Percentiles rank a stretch among this genome's conserved stretches.
Conservation (phyloP, 495 filamentous ascomycete genomes). For the Xylaria telfairii region DNA sequence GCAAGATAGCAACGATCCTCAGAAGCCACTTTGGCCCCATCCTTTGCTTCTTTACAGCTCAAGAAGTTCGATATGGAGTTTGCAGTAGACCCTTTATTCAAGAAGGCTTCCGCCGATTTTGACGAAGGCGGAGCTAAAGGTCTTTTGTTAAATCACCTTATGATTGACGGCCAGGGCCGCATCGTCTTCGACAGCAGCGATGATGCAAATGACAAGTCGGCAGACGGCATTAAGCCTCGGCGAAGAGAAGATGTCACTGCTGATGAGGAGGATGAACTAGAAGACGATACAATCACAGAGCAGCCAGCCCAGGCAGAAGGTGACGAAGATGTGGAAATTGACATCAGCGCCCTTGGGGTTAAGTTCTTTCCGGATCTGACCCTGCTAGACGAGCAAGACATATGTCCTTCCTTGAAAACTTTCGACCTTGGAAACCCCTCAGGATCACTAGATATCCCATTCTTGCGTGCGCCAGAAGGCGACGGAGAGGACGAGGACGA, state of each 20-base stretch:
- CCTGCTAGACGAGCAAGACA: conserved; percentile 80
- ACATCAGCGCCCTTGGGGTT: conserved; percentile 71
- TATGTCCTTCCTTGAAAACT: conserved; percentile 92
- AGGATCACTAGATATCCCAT: conserved; percentile 86
- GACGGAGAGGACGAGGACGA: conserved; percentile 67
- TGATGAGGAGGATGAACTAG: conserved; percentile 56
- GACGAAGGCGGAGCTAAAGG: conserved; percentile 98
- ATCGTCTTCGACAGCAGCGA: conserved; percentile 99
- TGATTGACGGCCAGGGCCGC: conserved; percentile 86
- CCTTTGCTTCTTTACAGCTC: conserved; percentile 85
- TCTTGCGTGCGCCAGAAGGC: conserved; percentile 80
- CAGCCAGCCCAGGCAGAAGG: conserved; percentile 53
- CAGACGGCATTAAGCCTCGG: conserved; percentile 46
- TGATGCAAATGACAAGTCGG: conserved; percentile 71
- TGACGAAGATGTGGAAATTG: conserved; percentile 71
- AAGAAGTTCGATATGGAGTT: conserved; percentile 99
- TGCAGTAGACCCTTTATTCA: conserved; percentile 95
- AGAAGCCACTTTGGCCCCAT: conserved; percentile 87
- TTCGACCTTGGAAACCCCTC: conserved; percentile 87
- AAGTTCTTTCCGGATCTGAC: conserved; percentile 89
- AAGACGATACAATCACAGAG: conserved; percentile 44
- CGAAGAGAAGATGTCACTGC: conserved; percentile 50
- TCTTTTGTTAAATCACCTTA: conserved; percentile 89
- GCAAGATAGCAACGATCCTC: conserved; percentile 70
- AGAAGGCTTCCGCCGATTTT: conserved; percentile 97